These are phyloP conservation scores for Arxiozyma heterogenica DNA, from an alignment of 1,139 yeast genomes.

Conservation along the genomic window DNA sequence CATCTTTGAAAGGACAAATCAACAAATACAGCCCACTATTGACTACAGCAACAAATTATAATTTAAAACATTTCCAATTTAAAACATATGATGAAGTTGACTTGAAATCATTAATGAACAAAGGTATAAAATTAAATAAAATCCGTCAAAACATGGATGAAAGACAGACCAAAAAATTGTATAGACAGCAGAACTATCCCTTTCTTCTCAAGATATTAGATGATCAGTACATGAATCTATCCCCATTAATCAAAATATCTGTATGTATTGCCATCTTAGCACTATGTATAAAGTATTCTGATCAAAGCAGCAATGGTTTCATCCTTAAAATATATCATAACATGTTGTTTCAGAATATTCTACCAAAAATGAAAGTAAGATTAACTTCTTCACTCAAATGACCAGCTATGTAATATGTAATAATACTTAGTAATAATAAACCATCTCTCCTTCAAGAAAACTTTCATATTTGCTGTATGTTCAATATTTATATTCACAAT, in stretches of 20 bases:
- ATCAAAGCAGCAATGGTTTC: background rate
- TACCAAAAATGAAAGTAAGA: background rate
- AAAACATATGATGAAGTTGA: conserved; percentile 3
- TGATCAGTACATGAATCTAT: background rate
- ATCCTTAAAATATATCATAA: background rate
- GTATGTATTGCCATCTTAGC: background rate
- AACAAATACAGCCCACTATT: conserved; percentile 23
- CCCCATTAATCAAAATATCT: conserved; percentile 1
- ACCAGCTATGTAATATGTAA: background rate
- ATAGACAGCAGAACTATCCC: background rate
- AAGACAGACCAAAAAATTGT: background rate
- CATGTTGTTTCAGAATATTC: background rate
- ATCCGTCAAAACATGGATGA: conserved; percentile 4
- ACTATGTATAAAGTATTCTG: background rate
- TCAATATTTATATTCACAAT: background rate
- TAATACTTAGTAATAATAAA: no score
- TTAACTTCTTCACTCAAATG: background rate
- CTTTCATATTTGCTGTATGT: background rate
- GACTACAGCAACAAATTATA: conserved; percentile 13
- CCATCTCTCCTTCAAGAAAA: no score
- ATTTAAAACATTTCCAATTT: background rate
- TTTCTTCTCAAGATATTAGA: conserved; percentile 1
- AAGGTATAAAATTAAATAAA: conserved; percentile 12
- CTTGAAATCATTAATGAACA: conserved; percentile 10
- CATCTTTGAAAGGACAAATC: conserved; percentile 4